Base-by-base conservation (phyloP, 257 asterid genomes). In the Nicotiana knightiana region DNA sequence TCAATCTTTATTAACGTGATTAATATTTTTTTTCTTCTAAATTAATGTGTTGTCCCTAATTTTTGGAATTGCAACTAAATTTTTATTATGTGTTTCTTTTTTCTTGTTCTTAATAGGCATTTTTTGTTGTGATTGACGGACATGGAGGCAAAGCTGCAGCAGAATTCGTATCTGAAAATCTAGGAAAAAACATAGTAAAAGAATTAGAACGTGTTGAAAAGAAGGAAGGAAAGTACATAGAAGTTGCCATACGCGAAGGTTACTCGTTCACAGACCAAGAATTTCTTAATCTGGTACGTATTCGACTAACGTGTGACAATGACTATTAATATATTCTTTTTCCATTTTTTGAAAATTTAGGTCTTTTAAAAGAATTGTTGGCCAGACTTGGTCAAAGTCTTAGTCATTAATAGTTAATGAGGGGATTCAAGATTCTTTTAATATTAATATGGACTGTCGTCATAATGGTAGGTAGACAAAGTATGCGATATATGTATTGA, bases 61-160 rank as follows among this genome's bases (percentile, higher is more conserved):
- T 5, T 57, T 18, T 6, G 28, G 62, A 18, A 16, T 57, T 57
- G 63, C 63, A 57, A 57, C 9, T 57, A 8, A 59, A 53, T 11
- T 12, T 53, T n/a, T 58, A 59, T 59, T 53, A 53, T 15, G 35
- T 46, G 9, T 17, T 15, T 57, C 1, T 16, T 6, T 17, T 63
- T 3, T 48, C 5, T 16, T n/a, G 24, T 28, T 11, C 54, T 26
- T 2, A 13, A 35, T 80, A 90, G 93, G 93, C 93, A 2, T 90
- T 90, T 54, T 90, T 90, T 55, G 87, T 84, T 54, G 93, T 90
- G 61, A 87, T 86, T 67, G 93, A 90, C 37, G 93, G 91, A 24
- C 93, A 90, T 67, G 93, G 93, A 70, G 93, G 93, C 16, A 82
- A 85, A 26, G 88, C 84, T 2, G 90, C 93, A 1, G 87, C 88